phyloP scores from a whole-genome alignment of 331 rosid genomes.

The Pyracantha coccinea region DNA sequence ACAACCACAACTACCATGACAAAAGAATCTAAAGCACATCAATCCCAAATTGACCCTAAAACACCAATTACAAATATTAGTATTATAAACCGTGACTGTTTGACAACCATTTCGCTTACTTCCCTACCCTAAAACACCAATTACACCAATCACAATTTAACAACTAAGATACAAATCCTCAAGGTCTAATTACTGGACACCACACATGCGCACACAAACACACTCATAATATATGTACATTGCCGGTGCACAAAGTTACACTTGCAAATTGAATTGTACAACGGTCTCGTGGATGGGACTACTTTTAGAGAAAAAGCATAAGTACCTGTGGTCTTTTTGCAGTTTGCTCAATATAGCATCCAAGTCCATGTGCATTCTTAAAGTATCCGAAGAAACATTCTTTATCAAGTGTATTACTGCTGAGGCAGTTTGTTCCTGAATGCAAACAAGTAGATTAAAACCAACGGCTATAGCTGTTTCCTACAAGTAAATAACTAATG shows the following conservation, averaged over 20 bases:
- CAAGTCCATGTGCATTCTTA: conserved; percentile 1
- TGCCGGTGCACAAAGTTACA: neutral
- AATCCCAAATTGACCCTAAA: too few relatives aligned
- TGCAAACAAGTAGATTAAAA: neutral
- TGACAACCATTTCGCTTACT: too few relatives aligned
- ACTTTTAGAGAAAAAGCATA: neutral
- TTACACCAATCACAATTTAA: too few relatives aligned
- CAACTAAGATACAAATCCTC: neutral
- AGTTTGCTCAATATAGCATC: neutral
- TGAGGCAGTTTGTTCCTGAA: conserved; percentile 7
- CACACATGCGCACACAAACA: too few relatives aligned
- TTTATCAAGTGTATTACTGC: neutral
- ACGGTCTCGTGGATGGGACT: neutral
- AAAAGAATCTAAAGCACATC: too few relatives aligned
- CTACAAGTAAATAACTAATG: neutral
- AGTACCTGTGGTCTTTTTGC: neutral
- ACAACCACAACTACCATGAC: too few relatives aligned
- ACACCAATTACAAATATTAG: too few relatives aligned
- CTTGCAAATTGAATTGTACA: neutral
- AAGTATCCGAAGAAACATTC: neutral
- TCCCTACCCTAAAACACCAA: too few relatives aligned
- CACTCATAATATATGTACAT: too few relatives aligned
- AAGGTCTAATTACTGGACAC: neutral
- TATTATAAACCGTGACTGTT: too few relatives aligned
- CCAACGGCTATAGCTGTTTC: neutral